Evolutionary conservation across 331 rosid species (phyloP), one percentile per base, ranked within the genome.

Genomic region (Spiraea crenata): DNA sequence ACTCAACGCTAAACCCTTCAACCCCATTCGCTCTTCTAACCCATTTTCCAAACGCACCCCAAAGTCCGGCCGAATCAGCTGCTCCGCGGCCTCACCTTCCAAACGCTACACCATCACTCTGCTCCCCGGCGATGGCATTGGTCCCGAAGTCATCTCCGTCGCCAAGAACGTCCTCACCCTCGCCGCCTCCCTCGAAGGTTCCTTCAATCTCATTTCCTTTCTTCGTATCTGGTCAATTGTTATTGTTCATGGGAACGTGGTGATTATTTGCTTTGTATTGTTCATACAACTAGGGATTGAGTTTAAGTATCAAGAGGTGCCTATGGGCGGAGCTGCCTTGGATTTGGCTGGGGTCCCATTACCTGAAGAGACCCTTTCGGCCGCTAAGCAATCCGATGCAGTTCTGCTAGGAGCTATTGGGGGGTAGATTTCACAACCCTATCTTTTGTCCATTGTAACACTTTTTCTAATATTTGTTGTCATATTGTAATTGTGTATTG

Each of bases 341-440:
- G 99, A 93, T 70, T 88, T 79, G 66, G 84, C 91, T 0, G 97
- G 97, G 20, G 88, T 91, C 42, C 97, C 99, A 1, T 74, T 93
- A 37, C 99, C 97, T 0, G 91, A 91, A 0, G 97, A 89, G 65
- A 91, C 97, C 19, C 90, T 91, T 65, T 77, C 83, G 19, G 77
- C 62, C 2, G 92, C 97, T 2, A 86, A 86, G 75, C 79, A 89
- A 79, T 90, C 99, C 31, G 90, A 93, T 65, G 97, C 96, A 2
- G 82, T 93, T 76, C 88, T 93, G n/a, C 90, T 93, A 5, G 99
- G 99, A 61, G 91, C 97, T 15, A 89, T 91, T 77, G 99, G 99
- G 80, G 97, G 98, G 96, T 93, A 76, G 19, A 31, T 77, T 2
- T 10, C 31, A 25, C 31, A 25, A 25, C 31, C 31, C 31, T 25